Evolutionary conservation across 2,329 filamentous ascomycete species (phyloP).

Genomic region (Claviceps arundinis): DNA sequence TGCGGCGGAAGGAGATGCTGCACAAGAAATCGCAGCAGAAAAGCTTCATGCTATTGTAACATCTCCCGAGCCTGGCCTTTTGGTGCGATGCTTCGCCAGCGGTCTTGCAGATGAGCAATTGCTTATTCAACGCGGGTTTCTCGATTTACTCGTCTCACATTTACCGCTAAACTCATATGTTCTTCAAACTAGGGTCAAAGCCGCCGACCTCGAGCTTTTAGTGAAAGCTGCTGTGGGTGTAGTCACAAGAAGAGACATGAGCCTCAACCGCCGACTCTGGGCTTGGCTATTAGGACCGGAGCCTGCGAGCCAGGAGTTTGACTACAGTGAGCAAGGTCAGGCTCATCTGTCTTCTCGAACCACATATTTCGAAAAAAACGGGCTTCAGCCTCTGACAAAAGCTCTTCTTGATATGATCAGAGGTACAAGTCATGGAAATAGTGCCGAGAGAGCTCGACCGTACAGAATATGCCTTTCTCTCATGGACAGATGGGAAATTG

Average conservation of each 20-base stretch:
- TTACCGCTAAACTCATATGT: constrained; percentile 74
- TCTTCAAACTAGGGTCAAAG: constrained; percentile 59
- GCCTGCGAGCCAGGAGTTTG: constrained; percentile 33
- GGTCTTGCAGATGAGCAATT: constrained; percentile 79
- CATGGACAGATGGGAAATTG: constrained; percentile 98
- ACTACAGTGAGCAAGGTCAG: constrained; percentile 31
- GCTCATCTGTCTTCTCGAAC: constrained; percentile 44
- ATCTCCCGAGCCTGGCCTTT: constrained; percentile 77
- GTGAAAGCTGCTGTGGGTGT: constrained; percentile 76
- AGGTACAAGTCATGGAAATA: constrained; percentile 14
- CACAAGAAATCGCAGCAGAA: constrained; percentile 23
- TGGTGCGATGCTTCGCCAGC: constrained; percentile 83
- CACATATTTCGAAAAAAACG: constrained; percentile 73
- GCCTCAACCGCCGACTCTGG: constrained; percentile 88
- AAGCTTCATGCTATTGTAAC: constrained; percentile 54
- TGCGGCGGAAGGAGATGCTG: constrained; percentile 6
- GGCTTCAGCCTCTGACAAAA: constrained; percentile 58
- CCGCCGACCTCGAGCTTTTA: constrained; percentile 66
- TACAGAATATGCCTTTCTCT: constrained; percentile 87
- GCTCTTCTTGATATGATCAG: constrained; percentile 69
- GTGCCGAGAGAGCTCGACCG: constrained; percentile 60
- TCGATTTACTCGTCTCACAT: constrained; percentile 84
- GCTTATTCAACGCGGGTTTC: constrained; percentile 83
- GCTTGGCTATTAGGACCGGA: constrained; percentile 85
- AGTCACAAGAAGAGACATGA: constrained; percentile 87